These are phyloP conservation scores for Tetracladium maxilliforme DNA, from an alignment of 2,329 filamentous ascomycete genomes.

Conservation along the genomic window DNA sequence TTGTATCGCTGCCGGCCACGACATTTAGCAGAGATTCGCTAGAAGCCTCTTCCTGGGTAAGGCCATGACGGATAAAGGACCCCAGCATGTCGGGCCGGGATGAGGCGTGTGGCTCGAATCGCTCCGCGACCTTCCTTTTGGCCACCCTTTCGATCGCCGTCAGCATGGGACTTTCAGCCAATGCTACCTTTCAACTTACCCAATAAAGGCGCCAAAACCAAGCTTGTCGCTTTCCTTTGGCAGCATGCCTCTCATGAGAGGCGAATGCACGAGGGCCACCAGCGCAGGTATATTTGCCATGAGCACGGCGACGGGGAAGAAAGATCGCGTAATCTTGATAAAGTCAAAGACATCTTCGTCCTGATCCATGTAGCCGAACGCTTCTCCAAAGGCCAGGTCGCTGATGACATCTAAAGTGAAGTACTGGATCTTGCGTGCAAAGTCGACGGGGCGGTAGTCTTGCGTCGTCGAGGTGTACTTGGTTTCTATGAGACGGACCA, in stretches of 20 bases:
- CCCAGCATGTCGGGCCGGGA: constrained; percentile 35
- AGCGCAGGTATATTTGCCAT: constrained; percentile 21
- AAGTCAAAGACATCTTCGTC: constrained; percentile 32
- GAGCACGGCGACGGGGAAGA: constrained; percentile 20
- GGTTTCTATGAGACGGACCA: constrained; percentile 27
- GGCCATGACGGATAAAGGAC: constrained; percentile 29
- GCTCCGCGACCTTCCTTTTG: constrained; percentile 25
- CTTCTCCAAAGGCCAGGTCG: constrained; percentile 32
- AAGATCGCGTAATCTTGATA: constrained; percentile 26
- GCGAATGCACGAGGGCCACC: constrained; percentile 15
- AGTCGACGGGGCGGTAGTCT: constrained; percentile 23
- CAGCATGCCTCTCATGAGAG: too few species aligned
- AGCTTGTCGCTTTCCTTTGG: too few species aligned
- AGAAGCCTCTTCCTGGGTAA: constrained; percentile 6
- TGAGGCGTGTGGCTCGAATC: constrained; percentile 25
- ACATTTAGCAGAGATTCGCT: constrained; percentile 11
- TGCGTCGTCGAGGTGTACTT: constrained; percentile 27
- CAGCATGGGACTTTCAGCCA: too few species aligned
- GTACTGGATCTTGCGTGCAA: constrained; percentile 33
- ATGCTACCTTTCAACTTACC: constrained; percentile 23
- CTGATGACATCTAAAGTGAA: constrained; percentile 39
- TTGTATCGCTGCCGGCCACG: constrained; percentile 42
- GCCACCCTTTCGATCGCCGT: constrained; percentile 23
- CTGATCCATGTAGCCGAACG: constrained; percentile 33
- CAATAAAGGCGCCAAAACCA: too few species aligned